phyloP scores from a whole-genome alignment of 2,329 filamentous ascomycete species.

The Zymoseptoria tritici region DNA sequence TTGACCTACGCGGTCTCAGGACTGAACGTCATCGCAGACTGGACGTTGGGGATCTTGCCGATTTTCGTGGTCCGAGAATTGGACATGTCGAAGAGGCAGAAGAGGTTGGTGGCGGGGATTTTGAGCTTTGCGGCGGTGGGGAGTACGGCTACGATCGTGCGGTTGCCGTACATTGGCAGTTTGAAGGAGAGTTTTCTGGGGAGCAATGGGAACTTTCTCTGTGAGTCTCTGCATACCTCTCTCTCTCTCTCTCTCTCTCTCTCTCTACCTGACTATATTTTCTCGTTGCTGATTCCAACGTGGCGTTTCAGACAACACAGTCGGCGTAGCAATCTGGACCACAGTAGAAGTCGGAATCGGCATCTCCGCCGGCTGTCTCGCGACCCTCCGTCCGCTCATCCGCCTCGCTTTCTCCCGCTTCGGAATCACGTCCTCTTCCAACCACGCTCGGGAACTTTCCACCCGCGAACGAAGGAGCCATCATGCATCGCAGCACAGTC shows the following conservation, averaged over 20 bases:
- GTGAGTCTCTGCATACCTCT: too few relatives aligned
- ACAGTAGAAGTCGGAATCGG: slow-evolving; percentile 30
- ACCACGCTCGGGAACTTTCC: background rate
- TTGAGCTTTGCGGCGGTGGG: slow-evolving; percentile 40
- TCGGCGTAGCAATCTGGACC: slow-evolving; percentile 32
- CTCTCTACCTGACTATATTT: too few relatives aligned
- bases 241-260: too few relatives aligned
- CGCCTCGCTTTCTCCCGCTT: slow-evolving; percentile 19
- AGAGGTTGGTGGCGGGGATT: slow-evolving; percentile 33
- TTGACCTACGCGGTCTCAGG: slow-evolving; percentile 28
- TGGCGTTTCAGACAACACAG: slow-evolving; percentile 35
- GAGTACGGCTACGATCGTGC: slow-evolving; percentile 44
- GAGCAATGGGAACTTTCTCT: slow-evolving; percentile 36
- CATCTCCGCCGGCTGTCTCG: slow-evolving; percentile 39
- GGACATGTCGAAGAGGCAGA: slow-evolving; percentile 33
- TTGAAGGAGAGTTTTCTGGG: slow-evolving; percentile 29
- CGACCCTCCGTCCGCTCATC: slow-evolving; percentile 44
- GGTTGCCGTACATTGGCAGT: slow-evolving; percentile 37
- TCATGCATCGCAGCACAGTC: too few relatives aligned
- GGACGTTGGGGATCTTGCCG: slow-evolving; percentile 36
- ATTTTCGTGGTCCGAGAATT: slow-evolving; percentile 37
- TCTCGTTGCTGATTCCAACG: too few relatives aligned
- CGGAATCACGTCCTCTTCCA: slow-evolving; percentile 6
- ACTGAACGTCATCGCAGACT: slow-evolving; percentile 36
- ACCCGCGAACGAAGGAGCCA: too few relatives aligned